Evolutionary conservation across 805 yeast genomes (phyloP).

Genomic region (Phaffomyces thermotolerans): DNA sequence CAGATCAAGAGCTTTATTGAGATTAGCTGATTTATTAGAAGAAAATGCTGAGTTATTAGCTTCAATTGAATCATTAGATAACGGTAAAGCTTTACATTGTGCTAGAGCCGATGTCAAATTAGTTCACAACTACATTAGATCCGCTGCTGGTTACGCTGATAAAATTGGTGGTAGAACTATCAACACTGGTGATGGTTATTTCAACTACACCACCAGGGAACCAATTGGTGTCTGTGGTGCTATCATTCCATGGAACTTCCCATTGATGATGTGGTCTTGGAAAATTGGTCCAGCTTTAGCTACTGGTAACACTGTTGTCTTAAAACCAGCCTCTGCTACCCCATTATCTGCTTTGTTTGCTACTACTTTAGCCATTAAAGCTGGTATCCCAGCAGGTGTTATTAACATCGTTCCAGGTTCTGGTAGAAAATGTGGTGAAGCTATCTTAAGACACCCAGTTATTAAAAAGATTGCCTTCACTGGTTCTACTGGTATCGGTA

Average conservation of each 20-base stretch:
- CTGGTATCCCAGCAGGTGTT: slow-evolving; percentile 72
- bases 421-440: slow-evolving; percentile 67
- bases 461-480: slow-evolving; percentile 75
- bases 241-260: slow-evolving; percentile 84
- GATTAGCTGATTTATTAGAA: slow-evolving; percentile 65
- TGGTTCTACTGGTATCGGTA: slow-evolving; percentile 75
- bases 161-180: slow-evolving; percentile 58
- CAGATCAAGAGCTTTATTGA: slow-evolving; percentile 46
- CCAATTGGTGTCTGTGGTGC: slow-evolving; percentile 82
- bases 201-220: slow-evolving; percentile 61
- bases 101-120: slow-evolving; percentile 65
- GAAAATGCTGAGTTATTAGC: slow-evolving; percentile 56
- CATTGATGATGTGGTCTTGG: slow-evolving; percentile 74
- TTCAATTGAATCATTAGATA: slow-evolving; percentile 64
- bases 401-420: slow-evolving; percentile 69
- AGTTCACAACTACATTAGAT: slow-evolving; percentile 57
- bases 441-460: slow-evolving; percentile 59
- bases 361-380: slow-evolving; percentile 54
- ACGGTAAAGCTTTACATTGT: slow-evolving; percentile 65
- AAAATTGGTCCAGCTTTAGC: slow-evolving; percentile 74
- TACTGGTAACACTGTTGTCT: slow-evolving; percentile 65
- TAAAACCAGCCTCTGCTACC: slow-evolving; percentile 74
- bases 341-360: slow-evolving; percentile 66
- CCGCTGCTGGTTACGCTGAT: slow-evolving; percentile 69
- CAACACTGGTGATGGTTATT: slow-evolving; percentile 55